phyloP scores from a whole-genome alignment of 2,329 filamentous ascomycete species.

The Trichoderma koningiopsis region DNA sequence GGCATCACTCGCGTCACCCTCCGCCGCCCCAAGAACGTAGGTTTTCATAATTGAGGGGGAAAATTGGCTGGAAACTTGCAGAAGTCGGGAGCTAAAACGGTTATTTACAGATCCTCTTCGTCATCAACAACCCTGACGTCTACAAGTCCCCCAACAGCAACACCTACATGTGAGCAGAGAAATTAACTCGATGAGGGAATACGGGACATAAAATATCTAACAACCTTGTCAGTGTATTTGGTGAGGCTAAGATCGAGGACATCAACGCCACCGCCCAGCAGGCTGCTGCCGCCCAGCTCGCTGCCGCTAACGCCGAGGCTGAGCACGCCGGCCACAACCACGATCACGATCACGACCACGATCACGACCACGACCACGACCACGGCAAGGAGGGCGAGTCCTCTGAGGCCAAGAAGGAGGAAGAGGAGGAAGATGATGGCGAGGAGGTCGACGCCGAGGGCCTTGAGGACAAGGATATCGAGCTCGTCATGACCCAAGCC shows the following conservation, averaged over 20 bases:
- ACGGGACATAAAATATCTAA: conserved; percentile 22
- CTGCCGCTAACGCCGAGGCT: conserved; percentile 65
- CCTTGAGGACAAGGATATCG: conserved; percentile 98
- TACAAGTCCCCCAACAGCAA: conserved; percentile 99
- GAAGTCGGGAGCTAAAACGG: conserved; percentile 32
- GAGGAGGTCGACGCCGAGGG: conserved; percentile 95
- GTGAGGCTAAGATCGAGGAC: conserved; percentile 99
- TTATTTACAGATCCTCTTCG: conserved; percentile 82
- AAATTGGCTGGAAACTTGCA: conserved; percentile 20
- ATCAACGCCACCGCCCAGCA: conserved; percentile 98
- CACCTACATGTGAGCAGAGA: conserved; percentile 88
- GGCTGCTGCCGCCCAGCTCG: conserved; percentile 84
- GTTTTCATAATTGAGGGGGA: conserved; percentile 45
- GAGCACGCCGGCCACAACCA: conserved; percentile 74
- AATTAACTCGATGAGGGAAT: not conserved
- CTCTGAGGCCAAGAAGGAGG: conserved; percentile 68
- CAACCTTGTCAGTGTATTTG: conserved; percentile 75
- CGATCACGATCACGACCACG: conserved; percentile 41
- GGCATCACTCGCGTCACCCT: conserved; percentile 98
- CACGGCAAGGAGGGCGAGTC: conserved; percentile 63
- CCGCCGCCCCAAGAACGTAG: conserved; percentile 97
- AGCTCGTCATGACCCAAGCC: conserved; percentile 98
- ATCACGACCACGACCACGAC: conserved; percentile 43
- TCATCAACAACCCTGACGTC: conserved; percentile 99
- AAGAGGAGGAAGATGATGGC: conserved; percentile 84